These are phyloP conservation scores for Melanogaster broomeanus DNA, from an alignment of 768 basidiomycete species.

Conservation along the genomic window DNA sequence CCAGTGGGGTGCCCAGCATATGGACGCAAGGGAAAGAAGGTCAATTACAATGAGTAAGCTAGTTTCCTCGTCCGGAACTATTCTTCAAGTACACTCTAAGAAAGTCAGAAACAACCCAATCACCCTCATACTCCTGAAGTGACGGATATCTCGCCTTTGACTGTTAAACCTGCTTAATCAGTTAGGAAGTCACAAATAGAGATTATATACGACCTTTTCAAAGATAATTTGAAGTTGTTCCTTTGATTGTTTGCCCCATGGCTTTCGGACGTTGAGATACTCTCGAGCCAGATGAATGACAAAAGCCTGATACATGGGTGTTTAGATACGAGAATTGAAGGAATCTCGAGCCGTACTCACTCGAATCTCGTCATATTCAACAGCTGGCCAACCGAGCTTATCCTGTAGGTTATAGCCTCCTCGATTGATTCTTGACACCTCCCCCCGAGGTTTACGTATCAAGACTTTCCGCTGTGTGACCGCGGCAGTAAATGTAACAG, in stretches of 20 bases:
- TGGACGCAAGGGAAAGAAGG: too few species aligned
- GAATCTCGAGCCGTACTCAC: background rate
- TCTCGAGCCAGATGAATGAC: background rate
- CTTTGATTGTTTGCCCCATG: background rate
- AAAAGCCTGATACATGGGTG: background rate
- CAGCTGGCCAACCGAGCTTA: too few species aligned
- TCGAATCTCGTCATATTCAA: too few species aligned
- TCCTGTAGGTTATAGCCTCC: too few species aligned
- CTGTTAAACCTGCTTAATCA: background rate
- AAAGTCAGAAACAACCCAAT: constrained; percentile 9
- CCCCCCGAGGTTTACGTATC: too few species aligned
- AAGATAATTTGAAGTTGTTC: background rate
- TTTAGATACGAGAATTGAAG: background rate
- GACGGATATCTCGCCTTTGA: background rate
- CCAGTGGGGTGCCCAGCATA: too few species aligned
- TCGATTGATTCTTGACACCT: too few species aligned
- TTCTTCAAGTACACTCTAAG: constrained; percentile 6
- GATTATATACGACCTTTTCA: background rate
- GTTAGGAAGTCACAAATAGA: background rate
- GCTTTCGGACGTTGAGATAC: background rate
- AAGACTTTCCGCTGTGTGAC: too few species aligned
- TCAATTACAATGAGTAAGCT: too few species aligned
- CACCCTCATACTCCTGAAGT: constrained; percentile 1
- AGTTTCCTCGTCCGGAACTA: constrained; percentile 4
- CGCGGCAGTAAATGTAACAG: too few species aligned